These are phyloP conservation scores for Flaveria sonorensis DNA, from an alignment of 129 eudicot species.

Conservation along the genomic window DNA sequence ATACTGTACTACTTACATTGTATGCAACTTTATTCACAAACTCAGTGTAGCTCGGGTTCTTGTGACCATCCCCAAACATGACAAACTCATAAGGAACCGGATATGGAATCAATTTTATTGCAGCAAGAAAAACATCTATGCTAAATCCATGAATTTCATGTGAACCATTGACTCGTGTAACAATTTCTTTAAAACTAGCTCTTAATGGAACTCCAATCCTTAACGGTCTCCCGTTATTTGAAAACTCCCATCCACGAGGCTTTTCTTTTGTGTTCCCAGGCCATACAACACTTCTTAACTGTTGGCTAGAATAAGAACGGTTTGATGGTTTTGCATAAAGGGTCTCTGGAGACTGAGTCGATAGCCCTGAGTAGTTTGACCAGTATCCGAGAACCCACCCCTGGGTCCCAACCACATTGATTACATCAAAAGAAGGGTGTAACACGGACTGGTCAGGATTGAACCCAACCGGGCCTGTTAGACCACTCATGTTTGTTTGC, in stretches of 20 bases:
- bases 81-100: slow-evolving; percentile 62
- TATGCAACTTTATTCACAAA: slow-evolving; percentile 49
- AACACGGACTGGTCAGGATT: slow-evolving; percentile 47
- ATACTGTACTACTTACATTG: slow-evolving; percentile 57
- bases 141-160: slow-evolving; percentile 53
- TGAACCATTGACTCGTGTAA: slow-evolving; percentile 41
- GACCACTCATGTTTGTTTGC: slow-evolving; percentile 59
- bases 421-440: slow-evolving; percentile 65
- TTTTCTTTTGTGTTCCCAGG: slow-evolving; percentile 56
- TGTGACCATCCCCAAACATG: slow-evolving; percentile 54
- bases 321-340: slow-evolving; percentile 59
- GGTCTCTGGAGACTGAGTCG: slow-evolving; percentile 63
- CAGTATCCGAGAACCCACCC: slow-evolving; percentile 70
- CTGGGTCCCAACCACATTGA: slow-evolving; percentile 57
- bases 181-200: slow-evolving; percentile 56
- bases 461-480: slow-evolving; percentile 69
- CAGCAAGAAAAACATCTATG: slow-evolving; percentile 73
- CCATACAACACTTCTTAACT: slow-evolving; percentile 57
- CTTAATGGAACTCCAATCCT: slow-evolving; percentile 68
- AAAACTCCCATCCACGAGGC: slow-evolving; percentile 97
- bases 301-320: slow-evolving; percentile 61
- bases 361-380: slow-evolving; percentile 78
- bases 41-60: slow-evolving; percentile 63
- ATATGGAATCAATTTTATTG: slow-evolving; percentile 55
- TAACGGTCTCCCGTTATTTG: slow-evolving; percentile 59